Conservation (phyloP, 768 basidiomycete species). For the Auriscalpium microsporum region DNA sequence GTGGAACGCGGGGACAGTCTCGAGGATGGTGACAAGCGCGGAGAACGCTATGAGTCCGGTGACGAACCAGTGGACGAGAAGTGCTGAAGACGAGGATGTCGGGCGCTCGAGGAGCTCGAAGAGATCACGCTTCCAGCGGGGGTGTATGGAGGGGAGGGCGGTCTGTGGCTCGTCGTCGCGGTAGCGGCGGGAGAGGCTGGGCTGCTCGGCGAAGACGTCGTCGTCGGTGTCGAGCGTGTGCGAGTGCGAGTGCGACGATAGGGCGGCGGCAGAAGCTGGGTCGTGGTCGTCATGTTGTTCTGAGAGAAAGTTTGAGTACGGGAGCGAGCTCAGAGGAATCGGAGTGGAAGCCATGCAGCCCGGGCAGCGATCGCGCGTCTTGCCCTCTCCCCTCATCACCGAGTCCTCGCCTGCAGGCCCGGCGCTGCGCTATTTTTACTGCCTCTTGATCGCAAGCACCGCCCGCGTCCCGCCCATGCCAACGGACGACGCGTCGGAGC, state of each 20-base stretch:
- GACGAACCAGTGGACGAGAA: constrained; percentile 62
- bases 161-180: background rate
- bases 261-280: background rate
- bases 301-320: background rate
- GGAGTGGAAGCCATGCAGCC: background rate
- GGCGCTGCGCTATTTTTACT: no score
- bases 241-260: background rate
- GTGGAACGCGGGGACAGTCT: constrained; percentile 74
- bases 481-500: background rate
- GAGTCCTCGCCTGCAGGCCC: background rate
- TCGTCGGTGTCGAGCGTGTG: background rate
- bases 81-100: constrained; percentile 66
- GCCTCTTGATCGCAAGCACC: no score
- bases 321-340: constrained; percentile 2
- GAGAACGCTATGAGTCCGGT: constrained; percentile 68
- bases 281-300: background rate
- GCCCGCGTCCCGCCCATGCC: background rate
- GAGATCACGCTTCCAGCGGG: constrained; percentile 55
- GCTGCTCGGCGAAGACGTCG: constrained; percentile 1
- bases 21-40: constrained; percentile 67
- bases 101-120: constrained; percentile 75
- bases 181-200: background rate
- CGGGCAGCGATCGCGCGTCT: background rate
- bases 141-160: constrained; percentile 16
- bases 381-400: background rate